phyloP scores from a whole-genome alignment of 1,139 yeast genomes.

The Blastobotrys capitulatus region DNA sequence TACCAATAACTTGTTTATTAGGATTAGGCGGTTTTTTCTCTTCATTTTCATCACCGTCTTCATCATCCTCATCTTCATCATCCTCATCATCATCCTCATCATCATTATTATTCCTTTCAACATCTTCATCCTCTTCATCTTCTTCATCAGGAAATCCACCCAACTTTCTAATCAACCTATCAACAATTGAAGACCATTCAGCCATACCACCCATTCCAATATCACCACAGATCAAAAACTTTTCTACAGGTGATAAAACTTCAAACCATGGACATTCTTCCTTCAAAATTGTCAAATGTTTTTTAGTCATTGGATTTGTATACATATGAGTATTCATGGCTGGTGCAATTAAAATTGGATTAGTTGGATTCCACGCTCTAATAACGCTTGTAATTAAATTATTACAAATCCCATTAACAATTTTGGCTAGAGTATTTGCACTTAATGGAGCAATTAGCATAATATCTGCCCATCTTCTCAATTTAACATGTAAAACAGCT shows the following conservation, averaged over 20 bases:
- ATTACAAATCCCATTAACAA: constrained; percentile 87
- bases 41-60: neutral
- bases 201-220: constrained; percentile 98
- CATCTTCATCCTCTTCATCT: constrained; percentile 9
- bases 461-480: constrained; percentile 94
- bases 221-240: constrained; percentile 91
- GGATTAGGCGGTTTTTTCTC: constrained; percentile 11
- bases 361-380: constrained; percentile 88
- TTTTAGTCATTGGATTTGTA: constrained; percentile 87
- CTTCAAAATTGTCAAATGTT: constrained; percentile 58
- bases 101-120: neutral
- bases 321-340: constrained; percentile 98
- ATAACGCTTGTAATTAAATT: constrained; percentile 75
- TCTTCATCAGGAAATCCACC: constrained; percentile 32
- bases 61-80: constrained; percentile 6
- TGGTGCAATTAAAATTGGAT: constrained; percentile 84
- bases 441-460: constrained; percentile 87
- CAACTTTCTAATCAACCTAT: constrained; percentile 52
- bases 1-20: neutral
- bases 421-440: constrained; percentile 88
- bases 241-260: constrained; percentile 86
- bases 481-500: constrained; percentile 76
- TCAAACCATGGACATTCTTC: constrained; percentile 70
- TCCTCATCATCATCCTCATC: constrained; percentile 4
- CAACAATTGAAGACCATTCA: constrained; percentile 93